Percentiles rank a stretch among this genome's conserved stretches.
These are phyloP conservation scores for Jaapia argillacea DNA, from an alignment of 768 basidiomycete species.

Conservation along the genomic window DNA sequence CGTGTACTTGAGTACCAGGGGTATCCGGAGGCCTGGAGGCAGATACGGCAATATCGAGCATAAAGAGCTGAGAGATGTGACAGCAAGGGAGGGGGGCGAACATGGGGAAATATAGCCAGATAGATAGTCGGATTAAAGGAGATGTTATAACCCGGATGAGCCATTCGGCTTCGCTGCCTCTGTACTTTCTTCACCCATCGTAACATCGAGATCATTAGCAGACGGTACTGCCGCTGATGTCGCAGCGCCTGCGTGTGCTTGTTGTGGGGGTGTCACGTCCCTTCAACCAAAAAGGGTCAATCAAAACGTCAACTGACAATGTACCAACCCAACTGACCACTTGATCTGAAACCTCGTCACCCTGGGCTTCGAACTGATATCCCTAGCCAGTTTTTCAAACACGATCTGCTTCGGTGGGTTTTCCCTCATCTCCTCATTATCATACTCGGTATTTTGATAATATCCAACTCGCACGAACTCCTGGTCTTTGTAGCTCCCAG, in stretches of 20 bases:
- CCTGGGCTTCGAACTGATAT: slow-evolving; percentile 84
- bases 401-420: slow-evolving; percentile 56
- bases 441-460: slow-evolving; percentile 98
- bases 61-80: too few species aligned
- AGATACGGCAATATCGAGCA: too few species aligned
- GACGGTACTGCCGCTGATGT: slow-evolving; percentile 68
- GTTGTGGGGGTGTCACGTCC: slow-evolving; percentile 52
- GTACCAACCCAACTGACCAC: slow-evolving; percentile 38
- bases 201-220: slow-evolving; percentile 56
- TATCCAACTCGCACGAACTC: slow-evolving; percentile 99
- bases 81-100: too few species aligned
- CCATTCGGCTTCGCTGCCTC: too few species aligned
- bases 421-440: slow-evolving; percentile 85
- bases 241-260: slow-evolving; percentile 43
- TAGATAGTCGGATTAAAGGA: too few species aligned
- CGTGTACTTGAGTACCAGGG: too few species aligned
- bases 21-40: too few species aligned
- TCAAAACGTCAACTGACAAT: slow-evolving; percentile 1
- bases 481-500: slow-evolving; percentile 91
- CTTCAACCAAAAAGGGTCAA: slow-evolving; percentile 20
- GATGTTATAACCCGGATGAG: too few species aligned
- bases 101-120: too few species aligned
- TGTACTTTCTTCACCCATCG: too few species aligned
- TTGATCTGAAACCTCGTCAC: slow-evolving; percentile 91
- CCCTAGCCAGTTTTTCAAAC: slow-evolving; percentile 75